Base-by-base conservation (phyloP, 116 monocot genomes). In the Iris pallida region DNA sequence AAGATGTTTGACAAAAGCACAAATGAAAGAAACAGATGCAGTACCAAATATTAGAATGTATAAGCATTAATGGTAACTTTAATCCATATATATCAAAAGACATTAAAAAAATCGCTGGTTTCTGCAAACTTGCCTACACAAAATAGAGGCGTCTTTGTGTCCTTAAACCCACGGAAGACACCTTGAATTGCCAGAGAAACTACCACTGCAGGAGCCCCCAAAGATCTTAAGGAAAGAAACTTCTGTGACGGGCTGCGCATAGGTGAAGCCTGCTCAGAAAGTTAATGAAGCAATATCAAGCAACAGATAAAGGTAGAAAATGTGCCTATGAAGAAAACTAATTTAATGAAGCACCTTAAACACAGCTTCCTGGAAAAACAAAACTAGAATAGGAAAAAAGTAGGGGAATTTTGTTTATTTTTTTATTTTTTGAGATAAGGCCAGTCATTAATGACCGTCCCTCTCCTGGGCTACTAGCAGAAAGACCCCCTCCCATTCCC, bases 81-180 rank as follows among this genome's bases (percentile, higher is more conserved):
- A 30, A 30, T 30, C 30, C 30, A 30, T 30, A 30, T 30, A 30
- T 30, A 30, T 14, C 53, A 67, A 17, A 16, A 65, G 43, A 19
- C 14, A 45, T 66, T 17, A 13, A 6, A 55, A 48, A 30, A 3
- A 1, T 30, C 3, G 30, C 30, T 30, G 30, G 30, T 30, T 30
- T 30, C 9, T 73, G 30, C 0, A 75, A 15, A 82, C 83, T 87
- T 81, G 73, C 96, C 96, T 78, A 92, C 69, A 79, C 87, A 92
- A 73, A 90, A 63, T 56, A 97, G 72, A 42, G 97, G 89, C 62
- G 97, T 97, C 59, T 76, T 84, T 41, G 90, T 92, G 76, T 97
- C 97, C 79, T 97, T 97, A 69, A 97, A 97, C 57, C 97, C 97
- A 81, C 92, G 92, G 42, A 92, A 97, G 15, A 97, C 83, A 55